Conservation (phyloP, 495 filamentous ascomycete species). For the Astrocystis sublimbata region DNA sequence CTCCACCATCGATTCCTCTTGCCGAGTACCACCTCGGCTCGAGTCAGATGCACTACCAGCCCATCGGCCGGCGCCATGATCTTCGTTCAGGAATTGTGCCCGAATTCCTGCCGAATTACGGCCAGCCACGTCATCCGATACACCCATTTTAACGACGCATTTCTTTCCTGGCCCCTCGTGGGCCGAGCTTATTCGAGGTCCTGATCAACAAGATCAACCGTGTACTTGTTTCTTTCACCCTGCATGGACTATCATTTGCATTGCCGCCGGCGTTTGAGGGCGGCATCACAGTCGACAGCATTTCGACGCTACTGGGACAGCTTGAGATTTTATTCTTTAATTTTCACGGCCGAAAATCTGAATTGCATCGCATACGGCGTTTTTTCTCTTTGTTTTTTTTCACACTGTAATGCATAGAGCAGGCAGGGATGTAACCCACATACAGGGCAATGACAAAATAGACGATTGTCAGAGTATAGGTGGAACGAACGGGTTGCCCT, state of each 20-base stretch:
- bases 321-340: conserved; percentile 17
- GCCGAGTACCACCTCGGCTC: conserved; percentile 68
- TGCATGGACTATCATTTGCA: conserved; percentile 24
- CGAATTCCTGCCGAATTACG: conserved; percentile 52
- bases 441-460: conserved; percentile 1
- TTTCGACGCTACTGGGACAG: conserved; percentile 26
- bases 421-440: background rate
- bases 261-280: conserved; percentile 32
- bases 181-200: background rate
- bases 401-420: conserved; percentile 21
- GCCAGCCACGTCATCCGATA: conserved; percentile 23
- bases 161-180: background rate
- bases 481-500: background rate
- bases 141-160: conserved; percentile 24
- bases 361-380: conserved; percentile 32
- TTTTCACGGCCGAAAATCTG: conserved; percentile 15
- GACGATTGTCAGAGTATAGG: conserved; percentile 7
- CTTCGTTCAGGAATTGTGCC: conserved; percentile 81
- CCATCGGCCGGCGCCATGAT: conserved; percentile 76
- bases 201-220: conserved; percentile 13
- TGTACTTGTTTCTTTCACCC: conserved; percentile 18
- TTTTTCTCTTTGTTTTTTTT: background rate
- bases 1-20: conserved; percentile 77
- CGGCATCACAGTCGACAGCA: conserved; percentile 29
- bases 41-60: conserved; percentile 95